A percentile compares a stretch with the other conserved stretches of the same genome.
These are phyloP conservation scores for Penicillium angulare DNA, from an alignment of 495 filamentous ascomycete species.

Conservation along the genomic window DNA sequence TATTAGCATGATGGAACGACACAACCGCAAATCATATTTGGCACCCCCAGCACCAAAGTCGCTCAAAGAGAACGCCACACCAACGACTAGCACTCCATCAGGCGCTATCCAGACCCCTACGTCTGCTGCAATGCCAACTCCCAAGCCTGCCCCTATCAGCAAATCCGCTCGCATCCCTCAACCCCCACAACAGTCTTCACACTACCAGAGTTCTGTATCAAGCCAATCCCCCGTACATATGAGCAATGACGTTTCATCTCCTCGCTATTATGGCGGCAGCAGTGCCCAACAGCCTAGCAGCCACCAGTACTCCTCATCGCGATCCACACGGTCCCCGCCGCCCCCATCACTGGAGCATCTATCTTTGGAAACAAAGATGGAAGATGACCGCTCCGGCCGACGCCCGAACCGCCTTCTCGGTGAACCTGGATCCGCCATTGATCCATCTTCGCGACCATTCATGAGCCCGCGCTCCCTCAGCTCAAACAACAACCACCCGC, in stretches of 20 bases:
- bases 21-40: slow-evolving; percentile 90
- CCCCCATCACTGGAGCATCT: slow-evolving; percentile 43
- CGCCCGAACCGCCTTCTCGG: slow-evolving; percentile 37
- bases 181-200: slow-evolving; percentile 39
- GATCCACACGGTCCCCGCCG: slow-evolving; percentile 29
- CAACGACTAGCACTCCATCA: slow-evolving; percentile 8
- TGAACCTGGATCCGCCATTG: slow-evolving; percentile 40
- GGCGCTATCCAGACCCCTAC: slow-evolving; percentile 5
- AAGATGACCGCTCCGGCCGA: slow-evolving; percentile 37
- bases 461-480: slow-evolving; percentile 39
- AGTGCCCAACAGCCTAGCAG: slow-evolving; percentile 12
- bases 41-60: slow-evolving; percentile 58
- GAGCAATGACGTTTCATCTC: slow-evolving; percentile 37
- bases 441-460: slow-evolving; percentile 32
- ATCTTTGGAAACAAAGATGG: slow-evolving; percentile 36
- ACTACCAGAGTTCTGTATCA: slow-evolving; percentile 56
- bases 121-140: slow-evolving; percentile 14
- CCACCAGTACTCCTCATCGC: slow-evolving; percentile 23
- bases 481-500: slow-evolving; percentile 36
- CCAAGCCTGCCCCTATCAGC: slow-evolving; percentile 24
- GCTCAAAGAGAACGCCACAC: slow-evolving; percentile 31
- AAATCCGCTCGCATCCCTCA: slow-evolving; percentile 52
- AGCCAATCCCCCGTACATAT: slow-evolving; percentile 66
- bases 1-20: slow-evolving; percentile 80
- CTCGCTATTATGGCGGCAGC: slow-evolving; percentile 26